Conservation (phyloP, 2,329 filamentous ascomycete genomes). For the Exophiala phaeomuriformis region DNA sequence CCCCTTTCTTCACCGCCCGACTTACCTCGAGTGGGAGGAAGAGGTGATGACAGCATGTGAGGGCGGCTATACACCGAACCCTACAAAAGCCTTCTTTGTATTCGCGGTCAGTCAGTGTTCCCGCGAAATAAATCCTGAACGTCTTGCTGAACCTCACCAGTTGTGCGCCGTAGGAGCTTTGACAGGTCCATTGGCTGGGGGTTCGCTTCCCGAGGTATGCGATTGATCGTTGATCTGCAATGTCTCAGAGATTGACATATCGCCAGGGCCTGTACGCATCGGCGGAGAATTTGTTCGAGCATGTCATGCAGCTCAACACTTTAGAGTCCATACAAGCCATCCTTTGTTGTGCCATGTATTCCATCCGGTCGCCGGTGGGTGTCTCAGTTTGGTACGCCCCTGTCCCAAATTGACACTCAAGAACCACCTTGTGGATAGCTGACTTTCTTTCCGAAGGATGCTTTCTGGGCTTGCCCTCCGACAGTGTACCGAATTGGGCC, state of each 20-base stretch:
- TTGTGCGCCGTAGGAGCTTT: conserved; percentile 6
- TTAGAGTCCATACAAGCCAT: conserved; percentile 26
- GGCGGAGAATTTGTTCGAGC: conserved; percentile 10
- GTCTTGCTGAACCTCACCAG: not conserved
- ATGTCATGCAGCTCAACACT: conserved; percentile 9
- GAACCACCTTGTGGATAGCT: not conserved
- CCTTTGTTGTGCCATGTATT: conserved; percentile 26
- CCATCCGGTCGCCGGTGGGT: conserved; percentile 24
- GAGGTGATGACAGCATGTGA: conserved; percentile 6
- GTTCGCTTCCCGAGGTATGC: conserved; percentile 1
- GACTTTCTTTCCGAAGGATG: conserved; percentile 14
- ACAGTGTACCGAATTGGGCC: conserved; percentile 28
- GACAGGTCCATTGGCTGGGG: conserved; percentile 6
- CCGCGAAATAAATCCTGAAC: not conserved
- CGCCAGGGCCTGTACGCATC: conserved; percentile 7
- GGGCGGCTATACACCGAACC: conserved; percentile 3
- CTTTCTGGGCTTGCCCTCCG: conserved; percentile 28
- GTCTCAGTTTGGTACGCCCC: conserved; percentile 24
- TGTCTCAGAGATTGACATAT: not conserved
- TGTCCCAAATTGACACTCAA: not conserved
- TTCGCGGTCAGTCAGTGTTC: not conserved
- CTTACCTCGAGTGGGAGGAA: conserved; percentile 31
- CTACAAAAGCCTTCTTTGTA: conserved; percentile 4
- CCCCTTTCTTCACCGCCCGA: conserved; percentile 35
- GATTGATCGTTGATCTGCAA: not conserved